Conservation (phyloP, 2,329 filamentous ascomycete species). For the Ophiostoma novo-ulmi region DNA sequence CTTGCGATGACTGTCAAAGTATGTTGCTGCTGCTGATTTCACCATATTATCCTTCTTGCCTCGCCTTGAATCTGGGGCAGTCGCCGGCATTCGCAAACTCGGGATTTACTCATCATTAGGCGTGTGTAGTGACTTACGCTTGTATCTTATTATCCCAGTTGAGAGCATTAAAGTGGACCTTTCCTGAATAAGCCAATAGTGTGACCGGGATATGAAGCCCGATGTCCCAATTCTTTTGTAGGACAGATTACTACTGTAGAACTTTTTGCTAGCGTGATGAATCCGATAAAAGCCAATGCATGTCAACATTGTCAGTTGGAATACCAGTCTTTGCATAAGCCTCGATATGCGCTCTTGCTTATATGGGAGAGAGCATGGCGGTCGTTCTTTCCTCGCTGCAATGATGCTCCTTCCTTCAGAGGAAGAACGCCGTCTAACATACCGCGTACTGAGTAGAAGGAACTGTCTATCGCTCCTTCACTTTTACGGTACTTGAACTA, state of each 20-base stretch:
- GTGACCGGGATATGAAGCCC: conserved; percentile 17
- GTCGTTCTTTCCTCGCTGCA: not conserved
- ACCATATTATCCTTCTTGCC: no score
- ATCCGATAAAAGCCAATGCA: not conserved
- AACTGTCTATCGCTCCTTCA: not conserved
- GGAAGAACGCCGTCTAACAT: not conserved
- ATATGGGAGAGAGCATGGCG: not conserved
- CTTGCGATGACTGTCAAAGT: no score
- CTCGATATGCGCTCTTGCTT: not conserved
- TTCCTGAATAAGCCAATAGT: conserved; percentile 3
- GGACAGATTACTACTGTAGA: not conserved
- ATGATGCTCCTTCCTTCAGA: not conserved
- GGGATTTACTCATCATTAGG: conserved; percentile 15
- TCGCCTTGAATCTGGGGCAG: not conserved
- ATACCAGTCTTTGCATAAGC: not conserved
- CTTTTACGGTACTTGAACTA: not conserved
- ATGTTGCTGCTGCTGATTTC: no score
- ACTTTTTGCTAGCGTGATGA: not conserved
- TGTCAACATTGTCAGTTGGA: not conserved
- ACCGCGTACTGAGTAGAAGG: not conserved
- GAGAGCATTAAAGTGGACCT: not conserved
- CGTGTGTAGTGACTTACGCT: conserved; percentile 7
- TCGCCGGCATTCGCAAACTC: conserved; percentile 22
- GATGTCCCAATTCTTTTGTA: not conserved
- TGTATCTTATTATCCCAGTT: not conserved